Evolutionary conservation across 805 yeast species (phyloP).

Genomic region (Zygoascus bituminiphila): DNA sequence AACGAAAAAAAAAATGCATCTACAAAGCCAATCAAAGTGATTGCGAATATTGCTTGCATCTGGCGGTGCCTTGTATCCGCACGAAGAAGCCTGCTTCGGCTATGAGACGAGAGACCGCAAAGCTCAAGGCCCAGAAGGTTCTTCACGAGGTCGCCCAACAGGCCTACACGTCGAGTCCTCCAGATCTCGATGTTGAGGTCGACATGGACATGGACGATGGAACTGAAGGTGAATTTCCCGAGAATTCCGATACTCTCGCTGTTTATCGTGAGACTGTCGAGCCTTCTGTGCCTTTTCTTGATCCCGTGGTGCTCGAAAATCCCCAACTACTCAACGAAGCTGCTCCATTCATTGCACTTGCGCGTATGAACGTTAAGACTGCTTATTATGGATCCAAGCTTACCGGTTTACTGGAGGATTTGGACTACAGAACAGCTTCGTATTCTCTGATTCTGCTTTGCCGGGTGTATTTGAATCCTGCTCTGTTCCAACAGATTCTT

Average conservation of each 20-base stretch:
- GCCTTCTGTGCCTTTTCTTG: constrained; percentile 3
- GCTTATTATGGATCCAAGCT: not conserved
- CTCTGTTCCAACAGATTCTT: not conserved
- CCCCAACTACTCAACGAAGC: not conserved
- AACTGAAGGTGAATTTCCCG: not conserved
- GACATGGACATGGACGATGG: not conserved
- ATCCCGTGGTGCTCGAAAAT: not conserved
- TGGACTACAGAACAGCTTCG: not conserved
- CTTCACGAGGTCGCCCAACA: not conserved
- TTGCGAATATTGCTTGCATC: constrained; percentile 5
- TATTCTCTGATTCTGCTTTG: not conserved
- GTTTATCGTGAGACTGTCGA: not conserved
- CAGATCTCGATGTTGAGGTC: not conserved
- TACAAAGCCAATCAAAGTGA: not conserved
- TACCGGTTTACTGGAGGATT: not conserved
- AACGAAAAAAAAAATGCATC: constrained; percentile 10
- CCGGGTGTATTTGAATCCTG: not conserved
- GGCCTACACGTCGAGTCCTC: not conserved
- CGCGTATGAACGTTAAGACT: not conserved
- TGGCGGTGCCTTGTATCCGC: constrained; percentile 8
- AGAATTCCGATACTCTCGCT: not conserved
- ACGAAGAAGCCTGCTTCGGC: not conserved
- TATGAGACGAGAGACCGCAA: constrained; percentile 2
- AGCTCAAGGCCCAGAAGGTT: not conserved
- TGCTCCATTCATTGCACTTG: not conserved